Conservation (phyloP, 306 rosid species). For the Vachellia pachyceras region DNA sequence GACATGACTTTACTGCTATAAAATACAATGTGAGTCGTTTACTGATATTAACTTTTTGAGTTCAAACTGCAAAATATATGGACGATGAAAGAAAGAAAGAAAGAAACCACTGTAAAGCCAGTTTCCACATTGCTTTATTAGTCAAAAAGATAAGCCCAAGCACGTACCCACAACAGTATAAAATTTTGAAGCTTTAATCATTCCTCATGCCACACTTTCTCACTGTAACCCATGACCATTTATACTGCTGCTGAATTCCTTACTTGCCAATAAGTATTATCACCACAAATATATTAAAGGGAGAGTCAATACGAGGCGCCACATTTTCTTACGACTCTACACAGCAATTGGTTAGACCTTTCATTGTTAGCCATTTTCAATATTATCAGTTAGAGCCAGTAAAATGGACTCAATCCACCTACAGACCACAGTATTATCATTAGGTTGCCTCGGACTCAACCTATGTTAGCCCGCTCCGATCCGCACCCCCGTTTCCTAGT, state of each 20-base stretch:
- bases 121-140: background rate
- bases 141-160: constrained; percentile 46
- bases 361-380: no score
- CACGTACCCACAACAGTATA: background rate
- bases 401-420: no score
- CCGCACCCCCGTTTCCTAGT: no score
- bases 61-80: background rate
- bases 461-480: no score
- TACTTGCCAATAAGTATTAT: no score
- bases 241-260: background rate
- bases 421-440: no score
- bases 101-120: background rate
- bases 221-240: background rate
- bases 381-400: no score
- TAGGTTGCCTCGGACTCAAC: no score
- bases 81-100: background rate
- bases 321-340: no score
- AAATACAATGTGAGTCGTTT: background rate
- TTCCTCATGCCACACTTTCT: constrained; percentile 34
- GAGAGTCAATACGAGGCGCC: no score
- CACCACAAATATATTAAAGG: no score
- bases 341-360: no score
- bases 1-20: background rate
- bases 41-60: background rate
- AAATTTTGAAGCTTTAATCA: constrained; percentile 46